Conservation (phyloP, 75 land plant species). For the Sequoia sempervirens region DNA sequence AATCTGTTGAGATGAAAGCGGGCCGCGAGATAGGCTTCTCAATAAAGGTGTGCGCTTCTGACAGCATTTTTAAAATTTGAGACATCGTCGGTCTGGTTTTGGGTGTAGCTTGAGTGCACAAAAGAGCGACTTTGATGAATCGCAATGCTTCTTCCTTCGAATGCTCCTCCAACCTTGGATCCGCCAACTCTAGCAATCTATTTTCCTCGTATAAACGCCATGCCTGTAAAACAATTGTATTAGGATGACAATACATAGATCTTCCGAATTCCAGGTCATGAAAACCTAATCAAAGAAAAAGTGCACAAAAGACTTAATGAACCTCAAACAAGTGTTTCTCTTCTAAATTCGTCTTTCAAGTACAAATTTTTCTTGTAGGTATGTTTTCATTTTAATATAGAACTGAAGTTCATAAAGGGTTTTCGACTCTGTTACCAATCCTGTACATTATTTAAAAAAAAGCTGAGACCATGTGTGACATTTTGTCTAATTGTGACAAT, state of each 20-base stretch:
- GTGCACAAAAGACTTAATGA: too few relatives aligned
- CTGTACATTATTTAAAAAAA: too few relatives aligned
- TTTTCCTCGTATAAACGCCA: slow-evolving; percentile 59
- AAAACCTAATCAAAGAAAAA: too few relatives aligned
- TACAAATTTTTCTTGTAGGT: too few relatives aligned
- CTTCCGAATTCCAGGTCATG: too few relatives aligned
- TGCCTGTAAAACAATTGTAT: slow-evolving; percentile 21
- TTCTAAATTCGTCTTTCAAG: too few relatives aligned
- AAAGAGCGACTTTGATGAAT: slow-evolving; percentile 54
- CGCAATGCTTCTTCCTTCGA: slow-evolving; percentile 43
- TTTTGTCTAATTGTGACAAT: too few relatives aligned
- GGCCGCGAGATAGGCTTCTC: slow-evolving; percentile 56
- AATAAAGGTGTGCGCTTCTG: slow-evolving; percentile 27
- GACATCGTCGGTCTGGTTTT: slow-evolving; percentile 47
- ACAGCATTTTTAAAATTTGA: slow-evolving; percentile 55
- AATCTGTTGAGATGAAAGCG: slow-evolving; percentile 27
- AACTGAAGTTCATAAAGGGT: too few relatives aligned
- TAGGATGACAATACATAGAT: neutral
- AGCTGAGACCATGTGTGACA: too few relatives aligned
- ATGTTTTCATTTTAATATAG: too few relatives aligned
- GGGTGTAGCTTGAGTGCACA: slow-evolving; percentile 64
- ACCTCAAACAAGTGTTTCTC: too few relatives aligned
- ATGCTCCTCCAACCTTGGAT: slow-evolving; percentile 33
- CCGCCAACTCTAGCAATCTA: slow-evolving; percentile 43
- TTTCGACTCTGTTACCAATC: too few relatives aligned